These are phyloP conservation scores for Penicillium sp. DNA, from an alignment of 2,329 filamentous ascomycete genomes.

Conservation along the genomic window DNA sequence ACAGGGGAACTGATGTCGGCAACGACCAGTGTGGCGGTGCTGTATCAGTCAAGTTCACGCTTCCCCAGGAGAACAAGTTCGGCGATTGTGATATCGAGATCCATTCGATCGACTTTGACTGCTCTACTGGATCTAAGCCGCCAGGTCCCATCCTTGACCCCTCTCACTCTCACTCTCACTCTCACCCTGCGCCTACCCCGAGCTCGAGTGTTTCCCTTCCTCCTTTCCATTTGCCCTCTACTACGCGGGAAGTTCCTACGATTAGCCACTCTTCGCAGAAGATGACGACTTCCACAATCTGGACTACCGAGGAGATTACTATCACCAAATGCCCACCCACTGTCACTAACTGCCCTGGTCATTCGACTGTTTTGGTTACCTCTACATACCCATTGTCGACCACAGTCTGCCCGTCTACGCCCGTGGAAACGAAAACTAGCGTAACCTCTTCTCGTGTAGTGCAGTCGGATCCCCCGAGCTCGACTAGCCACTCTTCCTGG, in stretches of 20 bases:
- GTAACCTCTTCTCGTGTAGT: background rate
- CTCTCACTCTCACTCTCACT: background rate
- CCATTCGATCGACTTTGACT: slow-evolving; percentile 22
- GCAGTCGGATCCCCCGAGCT: background rate
- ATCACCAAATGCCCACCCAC: slow-evolving; percentile 38
- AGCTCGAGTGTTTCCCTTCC: background rate
- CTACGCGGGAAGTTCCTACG: background rate
- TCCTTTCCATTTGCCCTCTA: background rate
- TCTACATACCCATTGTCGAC: slow-evolving; percentile 57
- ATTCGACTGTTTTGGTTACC: slow-evolving; percentile 50
- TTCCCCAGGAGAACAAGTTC: slow-evolving; percentile 55
- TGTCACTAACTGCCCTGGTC: slow-evolving; percentile 51
- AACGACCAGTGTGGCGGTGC: slow-evolving; percentile 93
- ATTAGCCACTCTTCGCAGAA: background rate
- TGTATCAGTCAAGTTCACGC: slow-evolving; percentile 68
- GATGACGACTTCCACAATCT: slow-evolving; percentile 32
- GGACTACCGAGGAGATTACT: slow-evolving; percentile 32
- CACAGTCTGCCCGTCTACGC: slow-evolving; percentile 52
- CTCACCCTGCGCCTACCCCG: background rate
- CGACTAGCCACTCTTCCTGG: background rate
- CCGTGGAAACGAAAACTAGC: background rate
- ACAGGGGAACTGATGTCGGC: slow-evolving; percentile 65
- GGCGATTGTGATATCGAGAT: slow-evolving; percentile 67
- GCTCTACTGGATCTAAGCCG: slow-evolving; percentile 17
- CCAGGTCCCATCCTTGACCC: background rate